A percentile compares a stretch with the other conserved stretches of the same genome.
Conservation (phyloP, 129 eudicot genomes). For the Cynara cardunculus region DNA sequence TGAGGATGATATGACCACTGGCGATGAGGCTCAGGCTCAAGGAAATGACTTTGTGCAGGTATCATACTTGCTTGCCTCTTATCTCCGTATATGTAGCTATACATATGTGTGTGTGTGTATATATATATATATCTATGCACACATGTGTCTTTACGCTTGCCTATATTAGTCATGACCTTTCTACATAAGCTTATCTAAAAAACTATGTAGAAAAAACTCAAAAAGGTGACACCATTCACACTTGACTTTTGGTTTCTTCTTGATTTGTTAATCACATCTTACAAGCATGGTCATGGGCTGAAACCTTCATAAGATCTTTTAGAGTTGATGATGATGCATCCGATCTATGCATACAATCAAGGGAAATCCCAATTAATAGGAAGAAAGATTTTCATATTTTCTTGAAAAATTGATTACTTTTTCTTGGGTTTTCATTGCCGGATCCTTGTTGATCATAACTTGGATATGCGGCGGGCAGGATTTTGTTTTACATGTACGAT, state of each 20-base stretch:
- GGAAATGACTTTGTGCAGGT: conserved; percentile 61
- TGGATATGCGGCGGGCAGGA: not conserved
- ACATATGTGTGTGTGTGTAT: not conserved
- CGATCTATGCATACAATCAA: not conserved
- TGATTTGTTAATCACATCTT: not conserved
- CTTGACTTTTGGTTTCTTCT: not conserved
- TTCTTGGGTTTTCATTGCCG: not conserved
- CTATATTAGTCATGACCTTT: not conserved
- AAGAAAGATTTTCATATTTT: not conserved
- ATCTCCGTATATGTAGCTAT: not conserved
- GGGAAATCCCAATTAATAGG: not conserved
- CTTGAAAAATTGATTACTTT: not conserved
- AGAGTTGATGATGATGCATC: not conserved
- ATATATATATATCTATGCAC: not conserved
- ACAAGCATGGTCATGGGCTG: no score
- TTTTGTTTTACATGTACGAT: not conserved
- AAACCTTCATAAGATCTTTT: not conserved
- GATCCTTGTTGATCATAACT: not conserved
- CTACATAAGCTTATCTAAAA: not conserved
- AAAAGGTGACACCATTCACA: not conserved
- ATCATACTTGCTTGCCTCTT: conserved; percentile 1
- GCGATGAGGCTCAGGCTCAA: conserved; percentile 51
- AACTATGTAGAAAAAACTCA: not conserved
- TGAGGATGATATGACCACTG: conserved; percentile 62
- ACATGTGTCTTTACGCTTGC: not conserved